Evolutionary conservation across 148 eudicot genomes (phyloP).

Genomic region (Rhododendron simsii): DNA sequence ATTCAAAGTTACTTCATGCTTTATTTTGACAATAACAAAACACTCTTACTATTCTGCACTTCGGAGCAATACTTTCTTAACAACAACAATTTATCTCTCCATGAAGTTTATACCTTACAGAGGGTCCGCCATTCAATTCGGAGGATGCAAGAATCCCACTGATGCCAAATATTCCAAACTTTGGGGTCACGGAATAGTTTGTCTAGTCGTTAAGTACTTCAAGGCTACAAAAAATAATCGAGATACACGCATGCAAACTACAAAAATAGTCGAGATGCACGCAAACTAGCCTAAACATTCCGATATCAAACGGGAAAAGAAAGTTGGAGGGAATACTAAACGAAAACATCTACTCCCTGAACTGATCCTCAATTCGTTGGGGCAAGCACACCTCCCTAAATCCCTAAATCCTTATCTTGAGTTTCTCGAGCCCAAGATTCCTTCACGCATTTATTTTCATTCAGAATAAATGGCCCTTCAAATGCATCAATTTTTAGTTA

Average conservation of each 20-base stretch:
- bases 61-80: not conserved
- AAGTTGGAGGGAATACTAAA: too few species aligned
- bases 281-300: too few species aligned
- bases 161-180: too few species aligned
- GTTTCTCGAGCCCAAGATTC: not conserved
- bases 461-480: not conserved
- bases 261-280: not conserved
- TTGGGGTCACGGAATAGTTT: too few species aligned
- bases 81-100: not conserved
- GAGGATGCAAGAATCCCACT: too few species aligned
- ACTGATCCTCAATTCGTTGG: not conserved
- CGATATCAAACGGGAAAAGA: too few species aligned
- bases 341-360: not conserved
- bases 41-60: too few species aligned
- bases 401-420: not conserved
- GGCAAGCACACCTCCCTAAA: slow-evolving; percentile 6
- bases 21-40: not conserved
- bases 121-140: too few species aligned
- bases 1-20: not conserved
- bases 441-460: not conserved
- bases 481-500: not conserved
- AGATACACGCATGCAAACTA: too few species aligned
- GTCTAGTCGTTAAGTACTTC: not conserved
- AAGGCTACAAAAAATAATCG: not conserved
- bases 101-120: not conserved